Conservation (phyloP, 164 flowering plant genomes). For the Amborella trichopoda region DNA sequence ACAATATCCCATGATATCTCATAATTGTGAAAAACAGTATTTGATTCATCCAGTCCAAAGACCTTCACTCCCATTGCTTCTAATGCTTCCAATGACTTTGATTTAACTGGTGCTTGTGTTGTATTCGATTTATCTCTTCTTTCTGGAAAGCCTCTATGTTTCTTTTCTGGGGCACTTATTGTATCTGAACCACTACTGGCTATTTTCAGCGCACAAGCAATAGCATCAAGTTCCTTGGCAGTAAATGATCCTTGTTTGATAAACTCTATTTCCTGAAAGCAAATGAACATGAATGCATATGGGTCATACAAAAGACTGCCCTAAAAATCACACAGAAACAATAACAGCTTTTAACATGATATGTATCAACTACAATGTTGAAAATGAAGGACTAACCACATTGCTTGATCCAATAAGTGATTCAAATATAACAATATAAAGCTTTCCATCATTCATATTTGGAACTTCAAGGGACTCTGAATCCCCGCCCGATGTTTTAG, state of each 20-base stretch:
- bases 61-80: constrained; percentile 87
- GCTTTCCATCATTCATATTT: constrained; percentile 24
- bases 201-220: constrained; percentile 53
- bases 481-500: constrained; percentile 17
- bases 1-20: constrained; percentile 82
- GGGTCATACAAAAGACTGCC: not conserved
- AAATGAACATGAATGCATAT: not conserved
- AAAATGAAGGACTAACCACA: constrained; percentile 31
- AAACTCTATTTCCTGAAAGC: constrained; percentile 84
- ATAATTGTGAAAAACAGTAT: constrained; percentile 8
- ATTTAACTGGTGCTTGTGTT: constrained; percentile 22
- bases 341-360: not conserved
- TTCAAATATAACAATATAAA: constrained; percentile 60
- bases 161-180: constrained; percentile 25
- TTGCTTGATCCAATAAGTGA: constrained; percentile 66
- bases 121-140: constrained; percentile 13
- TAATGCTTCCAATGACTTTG: constrained; percentile 47
- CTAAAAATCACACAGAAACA: not conserved
- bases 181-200: constrained; percentile 34
- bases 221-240: constrained; percentile 67
- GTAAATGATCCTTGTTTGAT: constrained; percentile 75
- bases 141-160: constrained; percentile 21
- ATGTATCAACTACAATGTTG: not conserved
- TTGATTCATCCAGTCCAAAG: constrained; percentile 54
- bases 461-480: constrained; percentile 13